Conservation (phyloP, 495 filamentous ascomycete species). For the Apodospora peruviana region DNA sequence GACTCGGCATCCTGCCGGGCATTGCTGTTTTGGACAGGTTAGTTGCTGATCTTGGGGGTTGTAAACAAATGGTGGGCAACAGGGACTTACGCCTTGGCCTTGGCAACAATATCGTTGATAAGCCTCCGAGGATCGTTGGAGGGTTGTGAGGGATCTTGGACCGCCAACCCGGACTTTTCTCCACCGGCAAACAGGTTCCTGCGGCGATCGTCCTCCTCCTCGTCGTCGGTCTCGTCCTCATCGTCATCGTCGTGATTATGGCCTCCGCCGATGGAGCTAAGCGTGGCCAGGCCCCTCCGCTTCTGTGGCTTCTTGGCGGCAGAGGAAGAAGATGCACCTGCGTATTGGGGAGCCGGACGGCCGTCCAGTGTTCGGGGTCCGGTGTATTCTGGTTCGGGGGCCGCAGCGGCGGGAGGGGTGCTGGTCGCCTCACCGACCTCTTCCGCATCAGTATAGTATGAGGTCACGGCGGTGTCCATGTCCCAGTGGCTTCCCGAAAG, state of each 20-base stretch:
- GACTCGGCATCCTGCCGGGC: conserved; percentile 53
- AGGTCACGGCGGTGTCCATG: conserved; percentile 57
- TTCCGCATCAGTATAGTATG: conserved; percentile 67
- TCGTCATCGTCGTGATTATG: conserved; percentile 48
- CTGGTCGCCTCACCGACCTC: conserved; percentile 44
- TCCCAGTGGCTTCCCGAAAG: conserved; percentile 66
- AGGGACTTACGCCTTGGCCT: conserved; percentile 64
- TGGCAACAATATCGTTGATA: conserved; percentile 73
- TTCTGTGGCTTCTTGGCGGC: conserved; percentile 37
- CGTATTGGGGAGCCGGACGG: conserved; percentile 43
- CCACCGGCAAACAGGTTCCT: conserved; percentile 90
- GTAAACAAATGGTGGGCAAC: not conserved
- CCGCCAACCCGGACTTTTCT: conserved; percentile 92
- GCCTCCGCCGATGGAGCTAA: conserved; percentile 48
- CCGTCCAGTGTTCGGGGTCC: conserved; percentile 53
- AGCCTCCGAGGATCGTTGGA: conserved; percentile 57
- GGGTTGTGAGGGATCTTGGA: conserved; percentile 70
- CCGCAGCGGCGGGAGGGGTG: conserved; percentile 18
- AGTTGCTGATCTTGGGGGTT: conserved; percentile 1
- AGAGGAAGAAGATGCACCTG: conserved; percentile 28
- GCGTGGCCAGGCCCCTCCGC: conserved; percentile 50
- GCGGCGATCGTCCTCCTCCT: conserved; percentile 57
- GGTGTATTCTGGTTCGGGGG: conserved; percentile 37
- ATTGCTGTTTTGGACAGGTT: conserved; percentile 22
- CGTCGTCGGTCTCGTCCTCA: conserved; percentile 53